Base-by-base conservation (phyloP, 768 basidiomycete species). In the Collybia mongolica region DNA sequence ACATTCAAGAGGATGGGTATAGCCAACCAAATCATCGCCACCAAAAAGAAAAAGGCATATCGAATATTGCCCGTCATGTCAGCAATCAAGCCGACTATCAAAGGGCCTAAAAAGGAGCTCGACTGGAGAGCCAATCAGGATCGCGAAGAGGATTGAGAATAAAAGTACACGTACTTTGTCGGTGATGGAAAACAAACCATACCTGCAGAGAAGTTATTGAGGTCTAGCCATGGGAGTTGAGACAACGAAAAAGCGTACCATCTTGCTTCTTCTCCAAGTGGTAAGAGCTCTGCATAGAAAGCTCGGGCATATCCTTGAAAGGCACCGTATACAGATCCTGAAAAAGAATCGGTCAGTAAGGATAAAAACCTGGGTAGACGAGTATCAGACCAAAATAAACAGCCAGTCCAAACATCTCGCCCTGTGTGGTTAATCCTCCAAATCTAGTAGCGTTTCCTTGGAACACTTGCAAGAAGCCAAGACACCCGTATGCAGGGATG, bases 61-160 rank as follows among this genome's bases (percentile, higher is more conserved):
- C 95, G 87, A 42, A 97, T 95, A 66, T 96, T 94, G 2, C 90
- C 93, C 0, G 93, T 98, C 39, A 75, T 65, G 62, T 96, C 93
- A 0, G 94, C 85, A 36, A 98, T 89, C 32, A 94, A 56, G 0
- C 93, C 94, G 1, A 98, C 94, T 22, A 93, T 70, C 5, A 94
- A 73, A 2, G 96, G 96, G 0, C 96, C 96, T 3, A 98, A 69
- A 71, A 98, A 98, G 6, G 91, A 93, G 53, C 86, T 88, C 6
- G 93, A 93, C 87, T 97, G 63, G 12, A 26, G 7, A 8, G 7
- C 49, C n/a, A 11, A 15, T 47, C 41, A 24, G 23, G 11, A 28
- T 19, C 62, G 57, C 35, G 52, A 55, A 32, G 19, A 44, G 39
- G 39, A 22, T 36, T 18, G 15, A 52, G 11, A 44, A 48, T 29